A percentile compares a stretch with the other conserved stretches of the same genome.
Conservation (phyloP, 1,284 basidiomycete genomes). For the Boletus calvinii region DNA sequence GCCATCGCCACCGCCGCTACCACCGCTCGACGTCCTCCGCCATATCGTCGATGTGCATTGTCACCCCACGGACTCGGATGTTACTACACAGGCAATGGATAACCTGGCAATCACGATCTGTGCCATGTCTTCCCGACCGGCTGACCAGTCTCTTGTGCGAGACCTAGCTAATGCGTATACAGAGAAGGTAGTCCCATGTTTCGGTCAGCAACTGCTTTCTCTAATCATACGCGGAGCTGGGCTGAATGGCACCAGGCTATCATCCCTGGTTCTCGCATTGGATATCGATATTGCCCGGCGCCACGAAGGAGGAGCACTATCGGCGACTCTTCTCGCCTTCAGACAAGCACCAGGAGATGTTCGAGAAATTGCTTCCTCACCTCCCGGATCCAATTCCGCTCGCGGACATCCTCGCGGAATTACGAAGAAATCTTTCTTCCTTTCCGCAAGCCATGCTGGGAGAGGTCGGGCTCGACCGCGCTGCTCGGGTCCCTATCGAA, state of each 20-base stretch:
- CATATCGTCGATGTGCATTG: constrained; percentile 79
- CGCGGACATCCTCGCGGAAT: constrained; percentile 46
- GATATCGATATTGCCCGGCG: constrained; percentile 48
- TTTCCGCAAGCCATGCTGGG: constrained; percentile 75
- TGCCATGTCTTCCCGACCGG: constrained; percentile 66
- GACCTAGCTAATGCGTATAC: constrained; percentile 58
- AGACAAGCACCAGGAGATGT: constrained; percentile 38
- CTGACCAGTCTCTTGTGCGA: constrained; percentile 65
- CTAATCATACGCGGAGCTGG: constrained; percentile 11
- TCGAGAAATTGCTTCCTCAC: constrained; percentile 50
- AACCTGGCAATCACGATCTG: constrained; percentile 61
- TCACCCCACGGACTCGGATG: constrained; percentile 71
- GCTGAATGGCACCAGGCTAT: constrained; percentile 50
- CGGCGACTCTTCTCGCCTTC: constrained; percentile 50
- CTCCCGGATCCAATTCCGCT: constrained; percentile 67
- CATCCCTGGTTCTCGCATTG: constrained; percentile 84
- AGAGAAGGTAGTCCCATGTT: constrained; percentile 69
- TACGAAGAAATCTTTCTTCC: constrained; percentile 54
- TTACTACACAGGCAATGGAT: constrained; percentile 47
- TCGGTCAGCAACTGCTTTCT: constrained; percentile 49
- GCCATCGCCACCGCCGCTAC: constrained; percentile 8
- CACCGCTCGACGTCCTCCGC: constrained; percentile 45
- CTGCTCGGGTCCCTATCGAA: constrained; percentile 64
- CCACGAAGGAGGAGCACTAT: constrained; percentile 68
- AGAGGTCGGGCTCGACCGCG: constrained; percentile 80